Base-by-base conservation (phyloP, 2,329 filamentous ascomycete genomes). In the Periconia sp. region DNA sequence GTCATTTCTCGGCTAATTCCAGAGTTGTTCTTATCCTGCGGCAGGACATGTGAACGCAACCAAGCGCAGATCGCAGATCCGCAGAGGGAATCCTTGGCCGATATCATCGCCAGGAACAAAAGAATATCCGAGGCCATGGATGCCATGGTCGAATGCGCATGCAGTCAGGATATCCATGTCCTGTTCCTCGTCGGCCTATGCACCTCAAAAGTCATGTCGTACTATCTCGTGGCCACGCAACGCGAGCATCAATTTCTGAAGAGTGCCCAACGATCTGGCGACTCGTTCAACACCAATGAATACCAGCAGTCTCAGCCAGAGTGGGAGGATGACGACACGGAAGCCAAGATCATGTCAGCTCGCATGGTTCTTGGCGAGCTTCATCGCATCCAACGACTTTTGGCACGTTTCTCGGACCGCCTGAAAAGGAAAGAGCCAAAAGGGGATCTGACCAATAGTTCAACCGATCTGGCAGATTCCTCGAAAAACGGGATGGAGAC, bases 331-430 rank as follows among this genome's bases (percentile, higher is more conserved):
- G 46, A 40, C 46, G 46, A 49, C 46, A 49, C 46, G 41, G 46
- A 49, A 49, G 27, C 46, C 46, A 49, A 49, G 46, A 49, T 49
- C 6, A 49, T 49, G 46, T 49, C 46, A 49, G 46, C 46, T 14
- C 46, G 46, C 46, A 49, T 49, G 46, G 46, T 49, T 31, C 46
- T 49, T 40, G 46, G 46, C 33, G 46, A 49, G 46, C 46, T 49
- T 31, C 46, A 49, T 49, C 46, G 46, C 46, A 49, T 49, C 46
- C 46, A 49, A 31, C 30, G 46, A 49, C 46, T 49, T 40, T 49
- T 49, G 33, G 46, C 46, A 41, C 46, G 46, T 41, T 49, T 49
- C 10, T 49, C 46, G 8, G 46, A 49, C 41, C 46, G 46, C 46
- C 46, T 49, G 41, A 49, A 49, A 27, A 3, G 23, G 23, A 27